A percentile compares a stretch with the other conserved stretches of the same genome.
Evolutionary conservation across 345 rosid genomes (phyloP).

Genomic region (Salix purpurea): DNA sequence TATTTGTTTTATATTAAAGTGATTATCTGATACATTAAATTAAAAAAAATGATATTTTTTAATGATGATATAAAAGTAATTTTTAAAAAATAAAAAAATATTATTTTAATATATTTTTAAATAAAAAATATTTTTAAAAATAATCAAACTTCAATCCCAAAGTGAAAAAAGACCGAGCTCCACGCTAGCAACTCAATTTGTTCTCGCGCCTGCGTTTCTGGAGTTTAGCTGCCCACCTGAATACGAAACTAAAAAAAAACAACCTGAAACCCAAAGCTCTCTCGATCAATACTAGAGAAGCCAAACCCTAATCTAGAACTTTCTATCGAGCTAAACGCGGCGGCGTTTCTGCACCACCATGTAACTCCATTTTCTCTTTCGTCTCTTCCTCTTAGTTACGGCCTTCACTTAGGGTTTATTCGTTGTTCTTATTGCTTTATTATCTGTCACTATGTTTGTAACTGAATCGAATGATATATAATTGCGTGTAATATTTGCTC

Average conservation of each 20-base stretch:
- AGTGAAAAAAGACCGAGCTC: too few species aligned
- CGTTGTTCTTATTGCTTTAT: neutral
- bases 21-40: too few species aligned
- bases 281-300: neutral
- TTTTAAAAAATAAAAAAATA: too few species aligned
- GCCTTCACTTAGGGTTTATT: constrained; percentile 2
- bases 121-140: too few species aligned
- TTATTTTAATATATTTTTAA: too few species aligned
- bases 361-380: neutral
- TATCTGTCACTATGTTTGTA: neutral
- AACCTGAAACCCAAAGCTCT: neutral
- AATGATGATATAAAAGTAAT: too few species aligned
- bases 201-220: neutral
- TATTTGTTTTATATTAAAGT: too few species aligned
- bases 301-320: neutral
- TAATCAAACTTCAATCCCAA: neutral
- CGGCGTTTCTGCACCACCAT: neutral
- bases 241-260: neutral
- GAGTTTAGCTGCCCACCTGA: neutral
- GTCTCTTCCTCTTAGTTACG: neutral
- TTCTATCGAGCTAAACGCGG: neutral
- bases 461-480: neutral
- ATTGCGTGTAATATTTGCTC: neutral
- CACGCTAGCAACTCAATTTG: too few species aligned
- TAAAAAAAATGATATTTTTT: too few species aligned